These are phyloP conservation scores for Saturnispora gosingensis DNA, from an alignment of 805 yeast genomes.

Conservation along the genomic window DNA sequence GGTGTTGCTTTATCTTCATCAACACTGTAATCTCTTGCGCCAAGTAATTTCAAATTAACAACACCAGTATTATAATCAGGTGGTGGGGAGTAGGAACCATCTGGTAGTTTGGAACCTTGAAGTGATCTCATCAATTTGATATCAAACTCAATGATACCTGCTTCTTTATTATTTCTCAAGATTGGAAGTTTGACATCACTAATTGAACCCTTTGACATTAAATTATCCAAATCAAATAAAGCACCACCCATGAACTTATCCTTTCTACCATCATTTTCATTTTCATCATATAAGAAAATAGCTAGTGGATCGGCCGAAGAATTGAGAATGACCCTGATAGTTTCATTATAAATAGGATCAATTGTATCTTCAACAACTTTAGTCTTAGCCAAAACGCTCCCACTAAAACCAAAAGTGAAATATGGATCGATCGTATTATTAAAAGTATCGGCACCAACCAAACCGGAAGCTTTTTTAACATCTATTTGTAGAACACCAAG, in stretches of 20 bases:
- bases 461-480: constrained; percentile 54
- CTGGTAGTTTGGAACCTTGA: constrained; percentile 51
- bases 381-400: constrained; percentile 56
- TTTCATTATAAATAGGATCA: constrained; percentile 81
- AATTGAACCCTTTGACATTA: constrained; percentile 45
- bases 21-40: constrained; percentile 45
- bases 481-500: constrained; percentile 76
- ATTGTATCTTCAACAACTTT: constrained; percentile 56
- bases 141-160: constrained; percentile 67
- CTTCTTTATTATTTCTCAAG: constrained; percentile 72
- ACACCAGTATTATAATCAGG: constrained; percentile 95
- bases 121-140: constrained; percentile 71
- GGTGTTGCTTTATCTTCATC: constrained; percentile 40
- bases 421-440: constrained; percentile 90
- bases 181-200: constrained; percentile 45
- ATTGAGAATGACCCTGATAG: constrained; percentile 55
- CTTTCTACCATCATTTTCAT: constrained; percentile 49
- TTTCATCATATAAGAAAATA: constrained; percentile 64
- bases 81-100: constrained; percentile 76
- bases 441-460: constrained; percentile 59
- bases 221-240: constrained; percentile 60
- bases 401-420: constrained; percentile 57
- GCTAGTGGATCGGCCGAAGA: constrained; percentile 77
- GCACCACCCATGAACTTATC: constrained; percentile 76
- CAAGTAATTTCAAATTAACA: constrained; percentile 54